Percentiles rank a stretch among this genome's conserved stretches.
Evolutionary conservation across 495 filamentous ascomycete genomes (phyloP).

Genomic region (Venustampulla echinocandica): DNA sequence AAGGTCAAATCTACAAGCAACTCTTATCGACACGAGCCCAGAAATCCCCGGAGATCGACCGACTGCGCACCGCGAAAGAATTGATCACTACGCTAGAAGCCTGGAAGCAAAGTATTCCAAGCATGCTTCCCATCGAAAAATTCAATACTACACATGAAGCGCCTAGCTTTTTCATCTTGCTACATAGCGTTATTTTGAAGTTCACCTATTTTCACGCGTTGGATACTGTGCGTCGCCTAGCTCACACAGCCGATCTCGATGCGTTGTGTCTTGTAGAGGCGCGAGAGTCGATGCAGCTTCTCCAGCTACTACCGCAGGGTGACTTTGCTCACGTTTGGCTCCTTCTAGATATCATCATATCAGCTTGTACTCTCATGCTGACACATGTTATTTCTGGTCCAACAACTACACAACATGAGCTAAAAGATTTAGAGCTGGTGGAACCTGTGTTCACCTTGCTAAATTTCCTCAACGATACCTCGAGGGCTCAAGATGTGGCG

Average conservation of each 20-base stretch:
- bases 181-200: conserved; percentile 19
- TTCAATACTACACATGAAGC: conserved; percentile 16
- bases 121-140: conserved; percentile 27
- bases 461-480: conserved; percentile 18
- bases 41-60: conserved; percentile 79
- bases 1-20: conserved; percentile 85
- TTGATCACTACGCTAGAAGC: conserved; percentile 75
- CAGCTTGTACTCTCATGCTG: conserved; percentile 16
- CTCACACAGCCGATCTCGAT: conserved; percentile 16
- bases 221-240: conserved; percentile 17
- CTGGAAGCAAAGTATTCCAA: conserved; percentile 88
- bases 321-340: conserved; percentile 17
- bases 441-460: conserved; percentile 18
- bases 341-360: conserved; percentile 17
- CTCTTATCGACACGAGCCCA: conserved; percentile 86
- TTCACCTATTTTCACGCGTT: conserved; percentile 17
- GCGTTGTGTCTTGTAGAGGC: conserved; percentile 17
- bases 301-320: conserved; percentile 16
- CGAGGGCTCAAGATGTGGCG: conserved; percentile 17
- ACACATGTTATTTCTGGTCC: conserved; percentile 17
- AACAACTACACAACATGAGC: conserved; percentile 18
- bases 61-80: conserved; percentile 69
- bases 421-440: conserved; percentile 18
- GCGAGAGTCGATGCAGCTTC: conserved; percentile 17
- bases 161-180: conserved; percentile 18